Percentiles rank a stretch among this genome's conserved stretches.
Evolutionary conservation across 2,329 filamentous ascomycete species (phyloP).

Genomic region (Claviceps cyperi): DNA sequence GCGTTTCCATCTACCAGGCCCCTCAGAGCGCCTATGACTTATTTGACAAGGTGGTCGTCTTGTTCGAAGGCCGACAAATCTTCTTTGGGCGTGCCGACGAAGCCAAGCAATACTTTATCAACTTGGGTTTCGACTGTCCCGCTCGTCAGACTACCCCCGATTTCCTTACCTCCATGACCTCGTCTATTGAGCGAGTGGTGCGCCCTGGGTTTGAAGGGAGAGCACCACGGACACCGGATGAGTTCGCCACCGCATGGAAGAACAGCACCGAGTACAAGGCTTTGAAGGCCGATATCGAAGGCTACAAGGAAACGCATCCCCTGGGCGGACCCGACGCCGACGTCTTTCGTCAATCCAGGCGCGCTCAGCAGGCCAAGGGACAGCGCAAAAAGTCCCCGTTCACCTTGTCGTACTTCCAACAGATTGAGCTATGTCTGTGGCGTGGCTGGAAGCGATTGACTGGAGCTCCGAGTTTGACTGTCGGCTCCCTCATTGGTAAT

Average conservation of each 20-base stretch:
- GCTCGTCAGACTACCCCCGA: conserved; percentile 54
- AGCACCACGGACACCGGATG: conserved; percentile 44
- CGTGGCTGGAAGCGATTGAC: conserved; percentile 65
- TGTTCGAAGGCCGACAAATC: conserved; percentile 48
- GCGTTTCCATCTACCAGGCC: conserved; percentile 63
- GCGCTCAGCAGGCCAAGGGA: conserved; percentile 39
- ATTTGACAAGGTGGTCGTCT: conserved; percentile 43
- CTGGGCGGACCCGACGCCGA: conserved; percentile 41
- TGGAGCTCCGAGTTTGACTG: conserved; percentile 61
- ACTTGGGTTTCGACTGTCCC: conserved; percentile 53
- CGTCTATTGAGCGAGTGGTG: conserved; percentile 39
- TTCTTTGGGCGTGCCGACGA: conserved; percentile 46
- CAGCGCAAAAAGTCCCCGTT: conserved; percentile 62
- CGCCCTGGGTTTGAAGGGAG: conserved; percentile 40
- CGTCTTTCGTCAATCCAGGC: conserved; percentile 39
- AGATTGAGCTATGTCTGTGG: conserved; percentile 65
- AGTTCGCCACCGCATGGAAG: conserved; percentile 46
- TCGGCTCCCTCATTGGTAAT: conserved; percentile 58
- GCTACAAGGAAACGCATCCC: conserved; percentile 38
- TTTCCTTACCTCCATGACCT: conserved; percentile 58
- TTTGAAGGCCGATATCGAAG: conserved; percentile 39
- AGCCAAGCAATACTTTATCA: conserved; percentile 50
- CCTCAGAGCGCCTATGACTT: conserved; percentile 49
- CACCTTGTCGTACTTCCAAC: conserved; percentile 63
- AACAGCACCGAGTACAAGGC: conserved; percentile 35